A percentile compares a stretch with the other conserved stretches of the same genome.
These are phyloP conservation scores for Sporodiniella umbellata DNA, from an alignment of 371 early-diverging fungal species.

Conservation along the genomic window DNA sequence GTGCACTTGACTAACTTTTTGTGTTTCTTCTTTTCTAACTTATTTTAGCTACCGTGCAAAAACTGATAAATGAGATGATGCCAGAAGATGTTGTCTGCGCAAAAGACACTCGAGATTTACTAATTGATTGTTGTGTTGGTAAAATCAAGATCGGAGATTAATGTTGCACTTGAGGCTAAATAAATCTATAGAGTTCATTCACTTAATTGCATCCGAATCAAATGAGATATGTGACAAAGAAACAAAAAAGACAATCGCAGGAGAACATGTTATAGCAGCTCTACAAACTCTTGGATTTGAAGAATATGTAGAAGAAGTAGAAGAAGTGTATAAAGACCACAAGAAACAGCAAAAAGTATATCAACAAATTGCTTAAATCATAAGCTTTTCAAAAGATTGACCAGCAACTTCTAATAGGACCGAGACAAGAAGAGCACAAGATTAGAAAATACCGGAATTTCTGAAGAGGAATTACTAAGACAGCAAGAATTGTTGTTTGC, in stretches of 20 bases:
- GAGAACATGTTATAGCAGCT: slow-evolving; percentile 94
- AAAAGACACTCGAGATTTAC: slow-evolving; percentile 93
- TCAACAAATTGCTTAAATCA: background rate
- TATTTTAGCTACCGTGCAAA: slow-evolving; percentile 89
- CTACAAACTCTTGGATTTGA: slow-evolving; percentile 92
- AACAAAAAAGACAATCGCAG: slow-evolving; percentile 96
- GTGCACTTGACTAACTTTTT: slow-evolving; percentile 24
- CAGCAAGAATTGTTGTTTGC: slow-evolving; percentile 93
- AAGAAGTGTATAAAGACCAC: slow-evolving; percentile 89
- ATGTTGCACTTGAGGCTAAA: background rate
- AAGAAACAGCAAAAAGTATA: slow-evolving; percentile 79
- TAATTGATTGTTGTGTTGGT: slow-evolving; percentile 95
- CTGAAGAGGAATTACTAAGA: slow-evolving; percentile 87
- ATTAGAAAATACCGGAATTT: slow-evolving; percentile 85
- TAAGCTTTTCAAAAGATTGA: background rate
- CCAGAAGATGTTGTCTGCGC: slow-evolving; percentile 85
- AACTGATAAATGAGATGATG: slow-evolving; percentile 95
- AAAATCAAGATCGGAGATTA: slow-evolving; percentile 11
- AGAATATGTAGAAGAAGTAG: slow-evolving; percentile 85
- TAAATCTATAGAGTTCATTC: slow-evolving; percentile 82
- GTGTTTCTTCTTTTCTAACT: background rate
- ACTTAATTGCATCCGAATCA: slow-evolving; percentile 90
- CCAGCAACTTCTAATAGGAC: slow-evolving; percentile 54
- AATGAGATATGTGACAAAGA: slow-evolving; percentile 98
- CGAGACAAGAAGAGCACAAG: slow-evolving; percentile 86